Percentiles rank a stretch among this genome's conserved stretches.
Conservation (phyloP, 805 yeast genomes). For the Nakazawaea anatomiae region DNA sequence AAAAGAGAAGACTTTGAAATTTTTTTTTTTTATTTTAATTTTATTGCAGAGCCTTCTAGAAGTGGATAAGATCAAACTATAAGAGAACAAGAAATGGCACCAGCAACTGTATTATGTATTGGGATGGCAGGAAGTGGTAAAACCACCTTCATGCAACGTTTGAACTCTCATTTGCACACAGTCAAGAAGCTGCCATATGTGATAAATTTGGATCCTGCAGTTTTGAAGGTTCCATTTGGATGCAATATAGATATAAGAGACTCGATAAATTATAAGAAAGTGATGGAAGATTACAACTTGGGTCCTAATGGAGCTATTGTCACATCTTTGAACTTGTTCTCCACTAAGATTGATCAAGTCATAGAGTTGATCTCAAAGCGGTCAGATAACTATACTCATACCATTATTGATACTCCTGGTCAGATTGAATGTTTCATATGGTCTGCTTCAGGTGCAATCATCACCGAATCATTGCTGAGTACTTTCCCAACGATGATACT, state of each 20-base stretch:
- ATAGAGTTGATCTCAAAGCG: constrained; percentile 79
- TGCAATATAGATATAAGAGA: constrained; percentile 95
- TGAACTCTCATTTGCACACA: constrained; percentile 82
- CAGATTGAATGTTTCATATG: constrained; percentile 98
- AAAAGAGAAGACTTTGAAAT: background rate
- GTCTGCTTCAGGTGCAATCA: constrained; percentile 96
- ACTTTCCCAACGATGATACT: constrained; percentile 95
- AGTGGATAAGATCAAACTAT: too few relatives aligned
- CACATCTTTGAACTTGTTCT: constrained; percentile 83
- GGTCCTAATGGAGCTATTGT: constrained; percentile 99
- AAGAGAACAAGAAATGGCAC: constrained; percentile 17
- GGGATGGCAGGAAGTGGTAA: constrained; percentile 75
- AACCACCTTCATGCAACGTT: constrained; percentile 94
- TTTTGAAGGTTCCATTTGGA: constrained; percentile 85
- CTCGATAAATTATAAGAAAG: constrained; percentile 90
- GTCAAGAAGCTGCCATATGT: constrained; percentile 79
- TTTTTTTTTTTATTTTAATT: background rate
- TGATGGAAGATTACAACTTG: constrained; percentile 89
- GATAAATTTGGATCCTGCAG: constrained; percentile 95
- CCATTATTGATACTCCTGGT: constrained; percentile 95
- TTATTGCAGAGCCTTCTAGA: too few relatives aligned
- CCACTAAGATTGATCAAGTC: constrained; percentile 96
- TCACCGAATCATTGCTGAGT: constrained; percentile 94
- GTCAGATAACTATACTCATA: constrained; percentile 50
- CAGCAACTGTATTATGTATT: constrained; percentile 32